phyloP scores from a whole-genome alignment of 345 rosid species.

The Eutrema yunnanense region DNA sequence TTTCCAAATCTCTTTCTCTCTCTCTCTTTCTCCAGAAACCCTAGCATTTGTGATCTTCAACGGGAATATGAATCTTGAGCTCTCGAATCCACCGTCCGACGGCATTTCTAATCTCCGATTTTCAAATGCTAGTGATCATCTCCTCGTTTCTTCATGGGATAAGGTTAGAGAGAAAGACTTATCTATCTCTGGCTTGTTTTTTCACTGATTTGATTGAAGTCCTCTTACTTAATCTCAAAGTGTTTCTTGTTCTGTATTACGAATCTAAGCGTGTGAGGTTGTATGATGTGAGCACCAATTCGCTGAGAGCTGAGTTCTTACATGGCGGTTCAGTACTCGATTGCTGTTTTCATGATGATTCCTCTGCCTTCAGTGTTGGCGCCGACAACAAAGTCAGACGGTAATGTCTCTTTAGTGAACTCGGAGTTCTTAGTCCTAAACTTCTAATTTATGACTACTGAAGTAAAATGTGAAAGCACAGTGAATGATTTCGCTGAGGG shows the following conservation, averaged over 20 bases:
- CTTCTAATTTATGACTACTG: too few species aligned
- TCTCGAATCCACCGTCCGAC: constrained; percentile 74
- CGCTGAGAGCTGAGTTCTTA: constrained; percentile 76
- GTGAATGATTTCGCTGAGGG: too few species aligned
- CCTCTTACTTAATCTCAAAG: not conserved
- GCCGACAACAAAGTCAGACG: constrained; percentile 76
- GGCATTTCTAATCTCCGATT: constrained; percentile 96
- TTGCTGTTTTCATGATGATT: constrained; percentile 98
- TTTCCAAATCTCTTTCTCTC: not conserved
- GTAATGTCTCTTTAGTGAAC: constrained; percentile 16
- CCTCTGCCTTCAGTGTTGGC: constrained; percentile 91
- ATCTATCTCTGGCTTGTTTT: not conserved
- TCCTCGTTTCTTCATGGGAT: constrained; percentile 99
- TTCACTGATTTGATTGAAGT: not conserved
- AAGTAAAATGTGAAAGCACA: too few species aligned
- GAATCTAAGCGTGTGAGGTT: constrained; percentile 56
- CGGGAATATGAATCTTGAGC: constrained; percentile 46
- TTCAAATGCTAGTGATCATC: constrained; percentile 93
- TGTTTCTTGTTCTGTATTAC: not conserved
- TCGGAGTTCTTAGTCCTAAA: too few species aligned
- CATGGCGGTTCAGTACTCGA: constrained; percentile 95
- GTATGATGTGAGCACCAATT: constrained; percentile 79
- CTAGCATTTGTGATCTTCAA: constrained; percentile 9
- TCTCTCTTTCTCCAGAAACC: not conserved
- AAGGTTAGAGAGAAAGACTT: constrained; percentile 42